Percentiles rank a stretch among this genome's conserved stretches.
These are phyloP conservation scores for Linderniella brevidens DNA, from an alignment of 257 asterid species.

Conservation along the genomic window DNA sequence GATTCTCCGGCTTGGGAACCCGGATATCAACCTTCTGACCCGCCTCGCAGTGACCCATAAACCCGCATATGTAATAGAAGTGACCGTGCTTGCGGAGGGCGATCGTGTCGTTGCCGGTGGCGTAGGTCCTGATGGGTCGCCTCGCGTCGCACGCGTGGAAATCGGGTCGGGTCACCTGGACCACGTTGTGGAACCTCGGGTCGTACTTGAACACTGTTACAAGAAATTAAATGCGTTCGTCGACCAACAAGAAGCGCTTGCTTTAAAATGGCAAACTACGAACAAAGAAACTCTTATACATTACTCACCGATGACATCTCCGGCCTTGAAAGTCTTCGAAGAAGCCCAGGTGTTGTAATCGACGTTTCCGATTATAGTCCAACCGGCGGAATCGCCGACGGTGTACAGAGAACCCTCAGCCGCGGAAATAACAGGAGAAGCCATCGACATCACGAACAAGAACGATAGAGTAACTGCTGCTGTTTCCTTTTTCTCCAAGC, in stretches of 20 bases:
- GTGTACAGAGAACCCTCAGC: slow-evolving; percentile 17
- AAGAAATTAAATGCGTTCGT: neutral
- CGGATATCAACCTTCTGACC: slow-evolving; percentile 50
- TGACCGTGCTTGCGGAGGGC: slow-evolving; percentile 28
- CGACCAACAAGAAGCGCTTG: neutral
- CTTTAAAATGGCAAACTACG: neutral
- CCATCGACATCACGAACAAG: slow-evolving; percentile 11
- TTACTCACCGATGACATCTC: slow-evolving; percentile 25
- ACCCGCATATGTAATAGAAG: slow-evolving; percentile 43
- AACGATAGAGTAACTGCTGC: neutral
- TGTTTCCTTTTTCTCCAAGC: neutral
- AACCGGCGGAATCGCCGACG: slow-evolving; percentile 42
- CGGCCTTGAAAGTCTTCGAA: slow-evolving; percentile 19
- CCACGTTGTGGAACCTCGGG: slow-evolving; percentile 29
- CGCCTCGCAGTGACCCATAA: slow-evolving; percentile 46
- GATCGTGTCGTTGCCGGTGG: slow-evolving; percentile 38
- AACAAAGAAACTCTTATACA: neutral
- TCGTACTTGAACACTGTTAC: slow-evolving; percentile 33
- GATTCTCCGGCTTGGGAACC: slow-evolving; percentile 12
- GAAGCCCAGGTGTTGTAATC: slow-evolving; percentile 46
- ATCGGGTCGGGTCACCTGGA: slow-evolving; percentile 28
- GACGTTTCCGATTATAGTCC: slow-evolving; percentile 27
- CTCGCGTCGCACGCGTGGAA: slow-evolving; percentile 27
- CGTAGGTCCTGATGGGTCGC: slow-evolving; percentile 24
- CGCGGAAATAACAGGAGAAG: slow-evolving; percentile 8